Base-by-base conservation (phyloP, 2,329 filamentous ascomycete genomes). In the Aspergillus novofumigatus region DNA sequence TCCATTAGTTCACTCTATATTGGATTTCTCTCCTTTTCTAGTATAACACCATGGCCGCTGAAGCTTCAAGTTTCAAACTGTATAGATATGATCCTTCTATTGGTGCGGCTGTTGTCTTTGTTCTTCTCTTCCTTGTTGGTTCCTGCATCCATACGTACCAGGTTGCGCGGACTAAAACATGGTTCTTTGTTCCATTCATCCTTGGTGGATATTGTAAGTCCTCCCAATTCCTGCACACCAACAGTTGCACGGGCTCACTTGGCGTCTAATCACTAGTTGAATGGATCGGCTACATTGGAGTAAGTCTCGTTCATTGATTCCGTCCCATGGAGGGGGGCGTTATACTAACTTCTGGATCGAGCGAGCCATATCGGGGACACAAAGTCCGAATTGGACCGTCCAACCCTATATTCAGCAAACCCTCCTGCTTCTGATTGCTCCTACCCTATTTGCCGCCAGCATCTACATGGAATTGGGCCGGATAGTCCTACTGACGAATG, bases 51-150 rank as follows among this genome's bases (percentile, higher is more conserved):
- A 41, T 41, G 38, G 17, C 38, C 2, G 5, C 38, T n/a, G 38
- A 41, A 41, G 3, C 4, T 20, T 20, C 38, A 1, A 41, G 17
- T 41, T 49, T 56, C 9, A 61, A 68, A 51, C 59, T 69, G n/a
- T 75, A 73, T 58, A 71, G 73, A 49, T 81, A 81, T 60, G 70
- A 69, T 9, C 71, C 82, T 0, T 80, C 77, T 0, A 54, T 82
- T 0, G 68, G 74, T 0, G 79, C 75, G 0, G 81, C 79, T 1
- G 65, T 78, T 20, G 68, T 80, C 4, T 81, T 83, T 57, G 66
- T 72, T 9, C 59, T 77, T 26, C 65, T 85, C 1, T 83, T 83
- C 63, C 53, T 64, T 21, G 49, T 76, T 5, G 64, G 76, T 5
- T 80, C 81, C 1, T 51, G 64, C 0, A 61, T 67, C 1, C 81